These are phyloP conservation scores for Coprinopsis marcescibilis DNA, from an alignment of 768 basidiomycete genomes.

Conservation along the genomic window DNA sequence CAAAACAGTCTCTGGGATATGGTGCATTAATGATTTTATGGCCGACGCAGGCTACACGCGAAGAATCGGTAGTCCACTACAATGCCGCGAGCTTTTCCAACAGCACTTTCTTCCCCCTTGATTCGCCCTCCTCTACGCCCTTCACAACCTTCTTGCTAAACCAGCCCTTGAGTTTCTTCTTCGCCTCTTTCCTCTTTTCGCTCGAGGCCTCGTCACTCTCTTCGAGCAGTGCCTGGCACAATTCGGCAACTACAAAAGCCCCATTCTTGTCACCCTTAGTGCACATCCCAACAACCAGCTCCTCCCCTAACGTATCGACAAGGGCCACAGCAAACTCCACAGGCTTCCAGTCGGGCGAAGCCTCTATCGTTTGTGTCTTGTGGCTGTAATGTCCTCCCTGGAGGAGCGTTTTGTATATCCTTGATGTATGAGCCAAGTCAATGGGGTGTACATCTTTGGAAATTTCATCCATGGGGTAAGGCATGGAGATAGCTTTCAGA, in stretches of 20 bases:
- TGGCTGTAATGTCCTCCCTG: constrained; percentile 89
- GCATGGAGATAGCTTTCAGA: constrained; percentile 45
- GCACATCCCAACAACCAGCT: constrained; percentile 51
- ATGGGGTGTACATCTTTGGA: constrained; percentile 53
- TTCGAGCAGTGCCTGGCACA: constrained; percentile 51
- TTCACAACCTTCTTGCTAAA: constrained; percentile 45
- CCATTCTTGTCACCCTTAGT: constrained; percentile 51
- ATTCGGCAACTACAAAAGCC: constrained; percentile 69
- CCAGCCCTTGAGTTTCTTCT: constrained; percentile 48
- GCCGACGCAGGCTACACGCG: no score
- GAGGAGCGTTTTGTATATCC: constrained; percentile 83
- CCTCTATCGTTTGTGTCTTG: constrained; percentile 45
- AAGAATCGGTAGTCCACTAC: no score
- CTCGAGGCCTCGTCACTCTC: constrained; percentile 25
- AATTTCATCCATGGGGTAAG: constrained; percentile 51
- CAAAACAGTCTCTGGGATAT: no score
- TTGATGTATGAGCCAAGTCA: constrained; percentile 75
- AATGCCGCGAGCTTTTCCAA: constrained; percentile 45
- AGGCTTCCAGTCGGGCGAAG: constrained; percentile 45
- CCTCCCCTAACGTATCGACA: constrained; percentile 46
- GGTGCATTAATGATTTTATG: no score
- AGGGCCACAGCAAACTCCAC: constrained; percentile 55
- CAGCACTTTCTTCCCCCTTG: constrained; percentile 69
- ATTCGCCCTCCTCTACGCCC: constrained; percentile 46
- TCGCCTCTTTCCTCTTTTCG: constrained; percentile 32